A percentile compares a stretch with the other conserved stretches of the same genome.
phyloP scores from a whole-genome alignment of 805 yeast species.

The Zygosaccharomyces kombuchaensis region DNA sequence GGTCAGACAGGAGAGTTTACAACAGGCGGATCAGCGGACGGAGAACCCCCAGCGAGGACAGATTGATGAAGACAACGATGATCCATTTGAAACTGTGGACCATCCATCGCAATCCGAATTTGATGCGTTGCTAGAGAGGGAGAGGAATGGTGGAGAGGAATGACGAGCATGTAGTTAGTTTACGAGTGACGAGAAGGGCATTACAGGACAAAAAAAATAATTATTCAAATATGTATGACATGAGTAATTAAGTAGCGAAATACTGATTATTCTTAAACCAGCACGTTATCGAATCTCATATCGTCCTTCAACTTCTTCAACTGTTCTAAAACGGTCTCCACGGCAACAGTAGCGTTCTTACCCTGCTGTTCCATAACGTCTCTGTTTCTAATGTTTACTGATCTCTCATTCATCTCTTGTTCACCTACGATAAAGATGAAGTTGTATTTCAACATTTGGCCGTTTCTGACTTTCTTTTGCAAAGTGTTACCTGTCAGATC shows the following conservation, averaged over 20 bases:
- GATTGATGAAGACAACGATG: slow-evolving; percentile 7
- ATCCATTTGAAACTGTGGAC: slow-evolving; percentile 7
- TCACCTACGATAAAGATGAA: slow-evolving; percentile 97
- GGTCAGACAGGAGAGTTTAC: slow-evolving; percentile 20
- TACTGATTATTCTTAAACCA: slow-evolving; percentile 20
- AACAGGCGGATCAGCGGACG: neutral
- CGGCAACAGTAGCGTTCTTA: slow-evolving; percentile 76
- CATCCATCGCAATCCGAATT: slow-evolving; percentile 18
- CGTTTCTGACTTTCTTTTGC: slow-evolving; percentile 96
- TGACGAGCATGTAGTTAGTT: neutral
- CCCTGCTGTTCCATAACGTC: slow-evolving; percentile 90
- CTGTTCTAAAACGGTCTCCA: slow-evolving; percentile 68
- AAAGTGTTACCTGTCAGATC: slow-evolving; percentile 93
- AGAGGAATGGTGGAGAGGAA: slow-evolving; percentile 13
- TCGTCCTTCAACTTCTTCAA: slow-evolving; percentile 63
- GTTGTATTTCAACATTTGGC: slow-evolving; percentile 91
- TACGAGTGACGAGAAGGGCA: slow-evolving; percentile 1
- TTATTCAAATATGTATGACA: slow-evolving; percentile 1
- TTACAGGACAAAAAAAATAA: neutral
- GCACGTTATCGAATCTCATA: slow-evolving; percentile 67
- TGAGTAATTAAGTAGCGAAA: neutral
- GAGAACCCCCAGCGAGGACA: neutral
- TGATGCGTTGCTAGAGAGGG: slow-evolving; percentile 18
- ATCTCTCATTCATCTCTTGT: slow-evolving; percentile 70
- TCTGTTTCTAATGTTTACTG: slow-evolving; percentile 95